phyloP scores from a whole-genome alignment of 345 rosid genomes.

The Eucalyptus regnans region DNA sequence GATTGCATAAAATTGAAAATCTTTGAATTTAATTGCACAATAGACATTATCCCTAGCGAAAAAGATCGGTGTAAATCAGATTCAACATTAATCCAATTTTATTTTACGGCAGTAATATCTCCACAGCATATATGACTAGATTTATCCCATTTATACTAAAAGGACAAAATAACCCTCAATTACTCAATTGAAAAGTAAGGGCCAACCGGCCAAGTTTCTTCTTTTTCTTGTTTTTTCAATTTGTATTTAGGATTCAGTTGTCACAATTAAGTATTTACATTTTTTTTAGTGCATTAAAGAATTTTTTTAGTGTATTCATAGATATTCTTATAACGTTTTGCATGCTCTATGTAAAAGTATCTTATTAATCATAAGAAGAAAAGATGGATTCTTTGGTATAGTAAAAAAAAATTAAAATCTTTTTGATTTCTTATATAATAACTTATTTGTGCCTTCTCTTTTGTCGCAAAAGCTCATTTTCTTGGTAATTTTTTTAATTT shows the following conservation, averaged over 20 bases:
- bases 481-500: no score
- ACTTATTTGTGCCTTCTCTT: background rate
- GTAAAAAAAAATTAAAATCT: background rate
- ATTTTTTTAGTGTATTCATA: background rate
- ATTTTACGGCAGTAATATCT: accelerated
- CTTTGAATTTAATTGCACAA: no score
- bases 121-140: background rate
- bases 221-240: background rate
- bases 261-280: no score
- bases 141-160: background rate
- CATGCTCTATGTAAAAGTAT: background rate
- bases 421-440: background rate
- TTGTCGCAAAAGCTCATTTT: background rate
- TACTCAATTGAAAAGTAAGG: background rate
- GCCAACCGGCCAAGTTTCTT: background rate
- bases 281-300: no score
- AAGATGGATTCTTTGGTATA: no score
- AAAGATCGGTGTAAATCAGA: no score
- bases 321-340: background rate
- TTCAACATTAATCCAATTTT: no score
- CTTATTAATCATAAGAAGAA: no score
- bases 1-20: background rate
- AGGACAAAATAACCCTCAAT: background rate
- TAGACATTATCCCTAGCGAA: background rate
- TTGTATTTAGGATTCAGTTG: background rate